These are phyloP conservation scores for Calonectria hongkongensis DNA, from an alignment of 2,329 filamentous ascomycete species.

Conservation along the genomic window DNA sequence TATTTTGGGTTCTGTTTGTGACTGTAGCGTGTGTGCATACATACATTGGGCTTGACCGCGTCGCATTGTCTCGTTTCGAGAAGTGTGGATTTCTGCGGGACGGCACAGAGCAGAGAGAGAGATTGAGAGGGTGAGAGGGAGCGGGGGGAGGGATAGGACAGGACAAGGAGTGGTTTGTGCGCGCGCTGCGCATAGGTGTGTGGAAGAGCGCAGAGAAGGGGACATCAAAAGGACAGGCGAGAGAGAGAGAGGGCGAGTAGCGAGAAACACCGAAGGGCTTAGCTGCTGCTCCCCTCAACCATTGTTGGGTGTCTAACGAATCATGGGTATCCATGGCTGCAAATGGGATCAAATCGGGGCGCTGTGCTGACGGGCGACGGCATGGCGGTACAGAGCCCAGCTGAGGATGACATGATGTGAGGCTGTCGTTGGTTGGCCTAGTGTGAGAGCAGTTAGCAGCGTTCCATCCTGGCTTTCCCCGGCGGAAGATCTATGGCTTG, in stretches of 20 bases:
- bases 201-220: no score
- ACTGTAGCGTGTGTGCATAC: neutral
- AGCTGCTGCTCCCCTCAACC: neutral
- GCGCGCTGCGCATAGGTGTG: neutral
- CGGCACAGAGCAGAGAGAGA: neutral
- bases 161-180: constrained; percentile 8
- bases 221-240: no score
- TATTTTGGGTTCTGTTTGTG: constrained; percentile 11
- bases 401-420: constrained; percentile 35
- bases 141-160: neutral
- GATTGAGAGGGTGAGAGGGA: neutral
- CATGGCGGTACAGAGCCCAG: neutral
- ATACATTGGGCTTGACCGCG: constrained; percentile 12
- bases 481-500: constrained; percentile 8
- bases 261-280: neutral
- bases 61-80: constrained; percentile 4
- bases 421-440: constrained; percentile 16
- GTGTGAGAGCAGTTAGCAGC: constrained; percentile 14
- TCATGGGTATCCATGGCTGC: constrained; percentile 38
- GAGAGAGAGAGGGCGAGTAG: neutral
- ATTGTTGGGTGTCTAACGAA: neutral
- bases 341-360: constrained; percentile 5
- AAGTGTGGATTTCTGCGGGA: neutral
- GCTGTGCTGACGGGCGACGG: neutral
- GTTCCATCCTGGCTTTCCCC: constrained; percentile 7